Evolutionary conservation across 208 protist genomes (phyloP).

Genomic region (Zelonia costaricensis): DNA sequence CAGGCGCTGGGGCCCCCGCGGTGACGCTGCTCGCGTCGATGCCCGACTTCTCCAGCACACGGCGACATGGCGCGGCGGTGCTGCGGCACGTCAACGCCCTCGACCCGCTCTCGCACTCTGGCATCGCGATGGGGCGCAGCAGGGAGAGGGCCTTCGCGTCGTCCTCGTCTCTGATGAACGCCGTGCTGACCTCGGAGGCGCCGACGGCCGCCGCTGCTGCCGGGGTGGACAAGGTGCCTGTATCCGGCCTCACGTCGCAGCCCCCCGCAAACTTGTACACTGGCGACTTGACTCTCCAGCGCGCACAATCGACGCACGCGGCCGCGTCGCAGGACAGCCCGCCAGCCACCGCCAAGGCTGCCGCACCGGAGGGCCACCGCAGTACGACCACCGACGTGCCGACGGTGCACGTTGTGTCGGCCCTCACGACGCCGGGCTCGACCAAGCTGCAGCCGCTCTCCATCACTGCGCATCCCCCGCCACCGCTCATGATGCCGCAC

Average conservation of each 20-base stretch:
- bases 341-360: too few relatives aligned
- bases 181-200: not conserved
- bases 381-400: too few relatives aligned
- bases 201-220: too few relatives aligned
- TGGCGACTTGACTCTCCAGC: too few relatives aligned
- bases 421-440: constrained; percentile 5
- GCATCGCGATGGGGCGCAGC: not conserved
- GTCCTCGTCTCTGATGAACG: too few relatives aligned
- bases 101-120: too few relatives aligned
- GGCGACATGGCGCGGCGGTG: not conserved
- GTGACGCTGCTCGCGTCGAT: not conserved
- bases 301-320: too few relatives aligned
- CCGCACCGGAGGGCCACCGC: too few relatives aligned
- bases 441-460: constrained; percentile 18
- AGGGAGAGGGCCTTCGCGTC: too few relatives aligned
- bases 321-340: too few relatives aligned
- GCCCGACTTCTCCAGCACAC: not conserved
- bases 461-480: not conserved
- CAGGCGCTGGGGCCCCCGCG: not conserved
- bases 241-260: too few relatives aligned
- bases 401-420: constrained; percentile 1
- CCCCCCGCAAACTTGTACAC: too few relatives aligned
- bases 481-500: not conserved
- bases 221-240: not conserved
- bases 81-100: not conserved